Evolutionary conservation across 371 early-diverging fungal species (phyloP).

Genomic region (Zychaea mexicana): DNA sequence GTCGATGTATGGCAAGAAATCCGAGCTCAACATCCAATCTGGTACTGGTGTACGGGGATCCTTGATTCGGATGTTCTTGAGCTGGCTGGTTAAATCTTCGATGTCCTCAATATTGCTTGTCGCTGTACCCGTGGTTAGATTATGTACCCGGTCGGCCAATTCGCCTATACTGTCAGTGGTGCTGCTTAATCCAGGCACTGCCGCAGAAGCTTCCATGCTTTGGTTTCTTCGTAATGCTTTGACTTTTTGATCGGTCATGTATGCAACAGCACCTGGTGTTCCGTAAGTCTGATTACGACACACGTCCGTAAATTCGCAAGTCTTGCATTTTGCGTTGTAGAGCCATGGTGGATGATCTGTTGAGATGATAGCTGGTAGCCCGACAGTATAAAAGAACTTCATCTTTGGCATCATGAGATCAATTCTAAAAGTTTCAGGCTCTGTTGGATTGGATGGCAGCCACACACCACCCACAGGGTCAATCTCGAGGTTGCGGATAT

Average conservation of each 20-base stretch:
- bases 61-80: slow-evolving; percentile 8
- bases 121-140: slow-evolving; percentile 13
- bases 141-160: neutral
- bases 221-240: slow-evolving; percentile 4
- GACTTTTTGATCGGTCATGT: slow-evolving; percentile 30
- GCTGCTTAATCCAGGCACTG: no score
- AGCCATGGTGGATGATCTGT: slow-evolving; percentile 40
- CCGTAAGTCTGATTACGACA: slow-evolving; percentile 43
- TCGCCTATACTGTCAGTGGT: slow-evolving; percentile 1
- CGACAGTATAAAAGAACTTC: slow-evolving; percentile 38
- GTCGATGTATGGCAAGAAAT: slow-evolving; percentile 6
- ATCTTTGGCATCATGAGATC: slow-evolving; percentile 45
- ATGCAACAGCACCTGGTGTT: slow-evolving; percentile 34
- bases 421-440: slow-evolving; percentile 44
- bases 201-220: slow-evolving; percentile 11
- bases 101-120: slow-evolving; percentile 24
- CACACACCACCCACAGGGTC: slow-evolving; percentile 49
- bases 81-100: slow-evolving; percentile 39
- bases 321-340: slow-evolving; percentile 40
- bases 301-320: slow-evolving; percentile 36
- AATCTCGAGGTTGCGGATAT: slow-evolving; percentile 43
- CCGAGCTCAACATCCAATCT: neutral
- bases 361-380: slow-evolving; percentile 33
- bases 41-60: neutral
- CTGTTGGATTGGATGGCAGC: slow-evolving; percentile 31